Conservation (phyloP, 495 filamentous ascomycete species). For the Cercophora scortea region DNA sequence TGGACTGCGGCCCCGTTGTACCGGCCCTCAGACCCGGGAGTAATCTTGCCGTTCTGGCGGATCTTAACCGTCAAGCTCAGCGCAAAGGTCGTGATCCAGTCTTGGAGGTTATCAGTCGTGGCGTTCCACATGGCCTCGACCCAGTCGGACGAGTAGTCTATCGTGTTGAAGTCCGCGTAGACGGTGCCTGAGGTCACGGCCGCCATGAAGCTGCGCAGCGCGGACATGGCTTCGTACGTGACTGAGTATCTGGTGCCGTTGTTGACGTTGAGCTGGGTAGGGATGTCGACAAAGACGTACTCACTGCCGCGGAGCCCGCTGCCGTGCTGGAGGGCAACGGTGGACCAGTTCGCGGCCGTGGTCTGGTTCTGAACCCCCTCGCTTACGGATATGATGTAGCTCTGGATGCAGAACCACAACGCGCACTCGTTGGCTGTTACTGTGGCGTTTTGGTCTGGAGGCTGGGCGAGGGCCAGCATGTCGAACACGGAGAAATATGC, state of each 20-base stretch:
- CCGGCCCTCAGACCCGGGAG: not conserved
- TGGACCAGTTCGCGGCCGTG: constrained; percentile 20
- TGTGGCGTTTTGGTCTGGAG: constrained; percentile 3
- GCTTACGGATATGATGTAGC: constrained; percentile 16
- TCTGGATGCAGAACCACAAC: constrained; percentile 31
- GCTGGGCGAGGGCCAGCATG: constrained; percentile 18
- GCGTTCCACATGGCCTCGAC: constrained; percentile 30
- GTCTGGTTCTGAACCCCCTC: constrained; percentile 19
- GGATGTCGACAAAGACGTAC: constrained; percentile 24
- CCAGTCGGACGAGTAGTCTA: constrained; percentile 32
- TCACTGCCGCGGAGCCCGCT: constrained; percentile 11
- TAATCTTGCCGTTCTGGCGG: constrained; percentile 16
- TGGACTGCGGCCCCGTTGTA: constrained; percentile 24
- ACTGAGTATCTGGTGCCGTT: constrained; percentile 19
- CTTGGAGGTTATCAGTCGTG: constrained; percentile 10
- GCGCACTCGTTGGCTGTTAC: constrained; percentile 17
- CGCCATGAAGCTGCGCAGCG: constrained; percentile 23
- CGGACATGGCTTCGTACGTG: constrained; percentile 18
- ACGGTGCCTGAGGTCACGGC: constrained; percentile 21
- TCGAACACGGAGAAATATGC: constrained; percentile 30
- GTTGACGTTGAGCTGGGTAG: constrained; percentile 17
- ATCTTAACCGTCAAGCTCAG: constrained; percentile 27
- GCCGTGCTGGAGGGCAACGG: constrained; percentile 11
- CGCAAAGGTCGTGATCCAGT: constrained; percentile 24
- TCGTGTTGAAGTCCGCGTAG: constrained; percentile 9